Conservation (phyloP, 129 eudicot species). For the Dittrichia graveolens region DNA sequence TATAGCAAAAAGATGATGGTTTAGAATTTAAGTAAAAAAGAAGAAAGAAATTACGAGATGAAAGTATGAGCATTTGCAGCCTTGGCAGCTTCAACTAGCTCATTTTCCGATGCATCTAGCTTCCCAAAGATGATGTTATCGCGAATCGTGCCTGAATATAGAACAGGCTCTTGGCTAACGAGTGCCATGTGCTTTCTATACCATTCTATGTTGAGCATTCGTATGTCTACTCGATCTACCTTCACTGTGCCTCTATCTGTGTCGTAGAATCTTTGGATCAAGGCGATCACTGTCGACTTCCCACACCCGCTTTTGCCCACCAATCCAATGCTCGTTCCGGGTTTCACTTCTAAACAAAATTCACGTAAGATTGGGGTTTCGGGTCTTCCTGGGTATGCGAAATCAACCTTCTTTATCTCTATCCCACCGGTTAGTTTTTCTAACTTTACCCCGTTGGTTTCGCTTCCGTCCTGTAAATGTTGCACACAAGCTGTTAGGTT, state of each 20-base stretch:
- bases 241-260: constrained; percentile 68
- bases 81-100: constrained; percentile 75
- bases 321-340: constrained; percentile 83
- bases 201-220: constrained; percentile 69
- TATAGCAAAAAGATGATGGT: too few species aligned
- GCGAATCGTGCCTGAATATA: constrained; percentile 74
- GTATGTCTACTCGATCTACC: constrained; percentile 76
- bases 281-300: constrained; percentile 78
- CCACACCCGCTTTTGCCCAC: constrained; percentile 98
- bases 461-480: constrained; percentile 37
- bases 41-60: constrained; percentile 92
- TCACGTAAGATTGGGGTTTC: constrained; percentile 55
- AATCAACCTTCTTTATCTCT: constrained; percentile 74
- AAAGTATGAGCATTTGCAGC: constrained; percentile 96
- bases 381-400: constrained; percentile 75
- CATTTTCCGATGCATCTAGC: constrained; percentile 79
- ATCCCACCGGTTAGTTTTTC: constrained; percentile 60
- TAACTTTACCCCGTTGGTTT: constrained; percentile 32
- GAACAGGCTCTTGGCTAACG: constrained; percentile 92
- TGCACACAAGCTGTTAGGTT: not conserved
- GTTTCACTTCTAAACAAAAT: constrained; percentile 72
- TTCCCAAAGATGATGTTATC: constrained; percentile 78
- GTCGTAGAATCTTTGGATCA: constrained; percentile 83
- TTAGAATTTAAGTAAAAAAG: too few species aligned
- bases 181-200: constrained; percentile 81